Evolutionary conservation across 805 yeast species (phyloP), one percentile per base, ranked within the genome.

Genomic region (Sungouiella thailandica): DNA sequence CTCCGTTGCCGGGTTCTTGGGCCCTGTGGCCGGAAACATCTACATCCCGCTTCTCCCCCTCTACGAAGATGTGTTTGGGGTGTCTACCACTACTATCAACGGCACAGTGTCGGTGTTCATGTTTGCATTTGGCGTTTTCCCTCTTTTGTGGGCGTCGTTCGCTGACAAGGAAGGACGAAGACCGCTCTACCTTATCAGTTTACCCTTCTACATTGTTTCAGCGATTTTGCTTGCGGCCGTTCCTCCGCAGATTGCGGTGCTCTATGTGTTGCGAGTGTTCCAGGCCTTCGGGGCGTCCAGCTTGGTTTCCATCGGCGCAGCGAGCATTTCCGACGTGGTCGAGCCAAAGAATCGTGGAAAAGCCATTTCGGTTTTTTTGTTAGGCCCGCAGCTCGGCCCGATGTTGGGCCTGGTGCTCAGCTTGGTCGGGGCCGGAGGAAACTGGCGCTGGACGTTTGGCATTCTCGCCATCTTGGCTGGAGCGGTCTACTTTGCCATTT

Each of bases 61-160:
- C 6, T 47, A 74, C 16, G 62, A 68, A 41, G 44, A 50, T 2
- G 66, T 58, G 1, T 74, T 72, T 37, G 25, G 57, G 7, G 63
- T 62, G 1, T 63, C 71, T 3, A 51, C 62, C 2, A 57, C 75
- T 0, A 49, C 64, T 0, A 70, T 75, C 23, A 72, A 75, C 51
- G 76, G 76, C 3, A 74, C 81, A 0, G 78, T 75, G 0, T 71
- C 80, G 1, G 74, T 70, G 0, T 76, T 74, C 40, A 76, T 76
- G 80, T 70, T 62, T 2, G 64, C 72, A 0, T 72, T 75, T 50
- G 76, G 79, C 1, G 49, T 76, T 16, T 72, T 76, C 0, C 83
- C 82, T 1, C 46, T 76, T 31, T 39, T 75, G 11, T 75, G 80
- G 77, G 80, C 80, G 1, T 52, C 70, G 3, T 60, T 65, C 53